Base-by-base conservation (phyloP, 257 asterid genomes). In the Prunella vulgaris region DNA sequence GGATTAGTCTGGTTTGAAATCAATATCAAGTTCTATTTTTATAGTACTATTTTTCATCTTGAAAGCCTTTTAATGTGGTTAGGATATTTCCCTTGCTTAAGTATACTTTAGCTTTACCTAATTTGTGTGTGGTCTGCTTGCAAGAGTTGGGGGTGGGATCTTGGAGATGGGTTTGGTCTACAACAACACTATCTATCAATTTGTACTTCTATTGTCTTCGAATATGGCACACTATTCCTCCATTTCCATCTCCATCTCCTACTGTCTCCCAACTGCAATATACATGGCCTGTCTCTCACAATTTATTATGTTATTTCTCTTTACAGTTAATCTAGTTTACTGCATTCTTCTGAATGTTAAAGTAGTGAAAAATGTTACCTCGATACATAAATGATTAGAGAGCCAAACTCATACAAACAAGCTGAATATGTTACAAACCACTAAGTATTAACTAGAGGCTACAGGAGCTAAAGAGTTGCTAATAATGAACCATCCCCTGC, bases 1-100 rank as follows among this genome's bases (percentile, higher is more conserved):
- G 73, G 20, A 66, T 21, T 71, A 52, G 37, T 67, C 40, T 22
- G 21, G 66, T 28, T n/a, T 40, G 67, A 53, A 60, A 72, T 46
- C 35, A 40, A 42, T 60, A 30, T 30, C 58, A 60, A 30, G 12
- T 21, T 60, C 67, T 15, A 25, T 35, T 46, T 51, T 27, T 6
- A 56, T 37, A 44, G 56, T 57, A 65, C 62, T 72, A 25, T 28
- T 59, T 60, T 37, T 52, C 49, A 20, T 64, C 42, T n/a, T 28
- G 37, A 62, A 71, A 21, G 37, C 67, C 70, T 22, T 56, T 24
- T 42, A 35, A 15, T 35, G 37, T 73, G 61, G 65, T 17, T 42
- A 52, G 57, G 20, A 57, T 74, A 30, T 54, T 56, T 48, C 44
- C 57, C 7, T 1, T 62, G 51, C 37, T 20, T 28, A 20, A 46